phyloP scores from a whole-genome alignment of 176 grass and related monocot species.

The Eleusine coracana region DNA sequence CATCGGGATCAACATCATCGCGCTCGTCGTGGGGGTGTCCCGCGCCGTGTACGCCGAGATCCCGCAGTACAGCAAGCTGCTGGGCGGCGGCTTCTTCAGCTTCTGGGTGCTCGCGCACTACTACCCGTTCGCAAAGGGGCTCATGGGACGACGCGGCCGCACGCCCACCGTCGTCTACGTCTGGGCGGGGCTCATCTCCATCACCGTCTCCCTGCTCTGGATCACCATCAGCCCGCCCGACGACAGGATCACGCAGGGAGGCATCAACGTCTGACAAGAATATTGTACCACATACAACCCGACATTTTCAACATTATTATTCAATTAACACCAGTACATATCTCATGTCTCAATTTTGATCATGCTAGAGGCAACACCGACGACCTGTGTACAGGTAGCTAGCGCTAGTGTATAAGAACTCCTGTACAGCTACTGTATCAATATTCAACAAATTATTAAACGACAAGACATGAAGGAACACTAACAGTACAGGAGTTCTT shows the following conservation, averaged over 20 bases:
- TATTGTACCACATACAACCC: too few species aligned
- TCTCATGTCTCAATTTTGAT: neutral
- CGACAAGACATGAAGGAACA: too few species aligned
- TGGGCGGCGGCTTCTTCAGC: constrained; percentile 83
- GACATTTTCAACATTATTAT: too few species aligned
- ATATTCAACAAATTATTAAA: too few species aligned
- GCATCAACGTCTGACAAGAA: constrained; percentile 33
- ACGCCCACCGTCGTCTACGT: constrained; percentile 76
- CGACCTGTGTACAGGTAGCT: too few species aligned
- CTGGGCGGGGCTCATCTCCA: constrained; percentile 76
- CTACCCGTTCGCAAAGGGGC: constrained; percentile 87
- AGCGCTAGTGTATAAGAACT: too few species aligned
- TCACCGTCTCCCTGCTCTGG: constrained; percentile 80
- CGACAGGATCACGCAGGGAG: constrained; percentile 43
- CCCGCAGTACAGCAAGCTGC: constrained; percentile 82
- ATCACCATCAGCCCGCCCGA: constrained; percentile 69
- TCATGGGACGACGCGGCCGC: constrained; percentile 71
- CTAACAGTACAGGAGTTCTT: too few species aligned
- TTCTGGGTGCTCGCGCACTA: constrained; percentile 87
- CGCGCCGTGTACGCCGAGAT: constrained; percentile 76
- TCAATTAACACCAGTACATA: neutral
- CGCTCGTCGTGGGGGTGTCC: constrained; percentile 76
- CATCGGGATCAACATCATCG: constrained; percentile 80
- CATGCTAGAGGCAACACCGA: neutral
- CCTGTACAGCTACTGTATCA: too few species aligned